phyloP scores from a whole-genome alignment of 176 grass and related monocot species.

The Eleusine coracana region DNA sequence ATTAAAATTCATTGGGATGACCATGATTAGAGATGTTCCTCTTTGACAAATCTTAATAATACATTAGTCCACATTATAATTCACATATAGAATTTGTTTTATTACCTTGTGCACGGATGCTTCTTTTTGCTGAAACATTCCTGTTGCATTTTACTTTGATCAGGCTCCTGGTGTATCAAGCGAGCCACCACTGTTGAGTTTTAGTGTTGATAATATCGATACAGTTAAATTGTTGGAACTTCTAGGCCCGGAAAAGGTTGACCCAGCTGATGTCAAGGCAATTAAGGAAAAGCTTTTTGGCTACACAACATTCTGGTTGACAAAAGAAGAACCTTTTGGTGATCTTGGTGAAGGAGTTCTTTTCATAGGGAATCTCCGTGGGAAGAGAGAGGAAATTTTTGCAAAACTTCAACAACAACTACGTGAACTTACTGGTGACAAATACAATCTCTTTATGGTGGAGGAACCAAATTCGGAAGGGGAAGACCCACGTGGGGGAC shows the following conservation, averaged over 20 bases:
- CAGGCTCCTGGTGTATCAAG: constrained; percentile 66
- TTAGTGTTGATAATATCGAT: constrained; percentile 73
- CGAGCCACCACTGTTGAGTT: constrained; percentile 55
- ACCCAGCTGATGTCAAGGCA: constrained; percentile 80
- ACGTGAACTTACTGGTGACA: constrained; percentile 74
- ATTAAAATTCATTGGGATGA: background rate
- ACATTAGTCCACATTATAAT: constrained; percentile 5
- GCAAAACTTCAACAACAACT: constrained; percentile 73
- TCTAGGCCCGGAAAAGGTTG: constrained; percentile 90
- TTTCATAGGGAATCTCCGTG: constrained; percentile 88
- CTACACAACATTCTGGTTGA: constrained; percentile 99
- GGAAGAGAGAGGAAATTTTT: constrained; percentile 91
- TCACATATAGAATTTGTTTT: constrained; percentile 7
- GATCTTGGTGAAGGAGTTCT: constrained; percentile 93
- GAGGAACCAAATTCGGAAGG: constrained; percentile 93
- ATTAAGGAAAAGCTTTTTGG: constrained; percentile 97
- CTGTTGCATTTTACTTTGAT: constrained; percentile 13
- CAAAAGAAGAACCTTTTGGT: constrained; percentile 95
- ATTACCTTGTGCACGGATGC: background rate
- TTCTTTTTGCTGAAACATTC: constrained; percentile 34
- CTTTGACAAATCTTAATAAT: constrained; percentile 4
- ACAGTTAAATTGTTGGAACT: constrained; percentile 92
- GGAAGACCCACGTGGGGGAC: constrained; percentile 86
- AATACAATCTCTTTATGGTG: constrained; percentile 98
- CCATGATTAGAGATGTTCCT: background rate